Evolutionary conservation across 257 asterid species (phyloP).

Genomic region (Capsicum pubescens): DNA sequence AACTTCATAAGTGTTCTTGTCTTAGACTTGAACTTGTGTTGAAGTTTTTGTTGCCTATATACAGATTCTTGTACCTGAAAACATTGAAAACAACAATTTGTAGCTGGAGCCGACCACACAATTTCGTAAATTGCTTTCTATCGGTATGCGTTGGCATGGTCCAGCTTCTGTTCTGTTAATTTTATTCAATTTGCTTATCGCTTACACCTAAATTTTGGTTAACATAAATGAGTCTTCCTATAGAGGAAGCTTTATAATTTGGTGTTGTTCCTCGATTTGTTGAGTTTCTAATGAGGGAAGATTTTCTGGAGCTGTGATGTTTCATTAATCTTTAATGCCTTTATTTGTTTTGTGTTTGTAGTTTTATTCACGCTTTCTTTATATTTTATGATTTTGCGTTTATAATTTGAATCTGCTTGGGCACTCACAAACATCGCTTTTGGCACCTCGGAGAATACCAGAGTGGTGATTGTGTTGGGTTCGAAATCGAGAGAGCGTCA

Average conservation of each 20-base stretch:
- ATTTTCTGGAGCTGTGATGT: conserved; percentile 64
- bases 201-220: conserved; percentile 8
- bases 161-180: background rate
- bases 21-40: too few species aligned
- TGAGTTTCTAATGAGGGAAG: conserved; percentile 80
- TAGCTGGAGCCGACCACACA: conserved; percentile 87
- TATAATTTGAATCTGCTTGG: conserved; percentile 96
- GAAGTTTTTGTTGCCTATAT: too few species aligned
- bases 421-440: conserved; percentile 97
- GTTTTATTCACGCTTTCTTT: conserved; percentile 10
- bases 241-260: conserved; percentile 91
- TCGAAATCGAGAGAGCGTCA: too few species aligned
- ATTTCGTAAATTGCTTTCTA: conserved; percentile 85
- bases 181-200: background rate
- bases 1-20: too few species aligned
- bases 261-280: conserved; percentile 96
- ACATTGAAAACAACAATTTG: conserved; percentile 43
- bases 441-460: conserved; percentile 92
- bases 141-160: conserved; percentile 49
- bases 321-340: background rate
- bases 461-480: conserved; percentile 70
- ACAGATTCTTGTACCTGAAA: too few species aligned
- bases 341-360: background rate
- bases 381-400: conserved; percentile 10
- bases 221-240: conserved; percentile 89